phyloP scores from a whole-genome alignment of 441 rosid genomes.

The Adansonia rubrostipa region DNA sequence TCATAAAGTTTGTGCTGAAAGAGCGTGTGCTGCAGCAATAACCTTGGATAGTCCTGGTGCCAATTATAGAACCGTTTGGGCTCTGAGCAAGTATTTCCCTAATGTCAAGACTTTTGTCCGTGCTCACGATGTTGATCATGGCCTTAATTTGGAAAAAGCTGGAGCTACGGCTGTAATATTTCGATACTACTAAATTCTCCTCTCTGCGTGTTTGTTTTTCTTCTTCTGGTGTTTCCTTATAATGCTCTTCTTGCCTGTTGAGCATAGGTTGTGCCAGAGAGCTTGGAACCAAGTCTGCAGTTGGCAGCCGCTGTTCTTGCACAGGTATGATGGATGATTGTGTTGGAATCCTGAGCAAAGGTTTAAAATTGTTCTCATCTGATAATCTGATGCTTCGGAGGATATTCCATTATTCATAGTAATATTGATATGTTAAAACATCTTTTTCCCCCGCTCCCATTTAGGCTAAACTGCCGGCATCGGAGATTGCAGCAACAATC shows the following conservation, averaged over 20 bases:
- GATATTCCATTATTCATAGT: background rate
- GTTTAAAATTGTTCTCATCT: background rate
- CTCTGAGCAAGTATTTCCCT: slow-evolving; percentile 93
- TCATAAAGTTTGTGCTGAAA: slow-evolving; percentile 92
- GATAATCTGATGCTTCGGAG: slow-evolving; percentile 6
- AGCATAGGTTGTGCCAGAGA: slow-evolving; percentile 91
- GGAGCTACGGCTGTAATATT: slow-evolving; percentile 90
- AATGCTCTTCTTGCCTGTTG: background rate
- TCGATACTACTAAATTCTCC: slow-evolving; percentile 26
- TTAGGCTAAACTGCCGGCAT: slow-evolving; percentile 83
- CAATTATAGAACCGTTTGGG: slow-evolving; percentile 98
- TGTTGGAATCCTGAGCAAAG: slow-evolving; percentile 1
- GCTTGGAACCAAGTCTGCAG: slow-evolving; percentile 96
- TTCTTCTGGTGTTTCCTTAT: background rate
- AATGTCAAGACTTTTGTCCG: slow-evolving; percentile 94
- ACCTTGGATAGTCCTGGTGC: slow-evolving; percentile 96
- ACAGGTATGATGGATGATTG: slow-evolving; percentile 56
- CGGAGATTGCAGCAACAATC: slow-evolving; percentile 90
- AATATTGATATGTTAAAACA: background rate
- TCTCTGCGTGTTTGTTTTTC: background rate
- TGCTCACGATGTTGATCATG: slow-evolving; percentile 97
- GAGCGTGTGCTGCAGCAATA: slow-evolving; percentile 96
- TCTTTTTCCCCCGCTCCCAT: background rate
- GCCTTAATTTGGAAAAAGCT: slow-evolving; percentile 93
- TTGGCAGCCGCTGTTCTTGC: slow-evolving; percentile 99